Percentiles rank a stretch among this genome's conserved stretches.
phyloP scores from a whole-genome alignment of 176 grass and related monocot genomes.

The Elymus sibiricus region DNA sequence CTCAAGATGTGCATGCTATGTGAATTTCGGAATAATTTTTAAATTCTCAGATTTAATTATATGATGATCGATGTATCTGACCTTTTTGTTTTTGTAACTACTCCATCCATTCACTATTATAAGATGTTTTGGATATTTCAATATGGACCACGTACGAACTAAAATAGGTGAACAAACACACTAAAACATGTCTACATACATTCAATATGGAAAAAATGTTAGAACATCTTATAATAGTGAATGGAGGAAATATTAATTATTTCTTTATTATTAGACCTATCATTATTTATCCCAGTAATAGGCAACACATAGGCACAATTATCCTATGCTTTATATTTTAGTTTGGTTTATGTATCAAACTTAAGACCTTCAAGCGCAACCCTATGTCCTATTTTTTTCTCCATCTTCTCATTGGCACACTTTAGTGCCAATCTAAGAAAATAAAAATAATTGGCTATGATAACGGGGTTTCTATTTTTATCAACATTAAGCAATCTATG shows the following conservation, averaged over 20 bases:
- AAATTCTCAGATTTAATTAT: background rate
- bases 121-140: too few relatives aligned
- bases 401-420: background rate
- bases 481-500: background rate
- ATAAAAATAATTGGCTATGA: background rate
- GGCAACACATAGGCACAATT: background rate
- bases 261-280: too few relatives aligned
- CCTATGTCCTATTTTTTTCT: background rate
- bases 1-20: background rate
- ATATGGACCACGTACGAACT: too few relatives aligned
- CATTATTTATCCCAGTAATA: background rate
- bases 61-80: background rate
- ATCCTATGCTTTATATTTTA: background rate
- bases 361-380: background rate
- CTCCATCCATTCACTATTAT: background rate
- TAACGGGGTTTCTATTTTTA: background rate
- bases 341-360: background rate
- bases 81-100: background rate
- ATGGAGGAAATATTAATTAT: too few relatives aligned
- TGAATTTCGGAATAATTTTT: background rate
- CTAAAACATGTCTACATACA: too few relatives aligned
- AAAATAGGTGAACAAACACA: too few relatives aligned
- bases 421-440: background rate
- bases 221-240: too few relatives aligned
- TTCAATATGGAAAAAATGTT: too few relatives aligned